Conservation (phyloP, 2,329 filamentous ascomycete genomes). For the Scedosporium aurantiacum region DNA sequence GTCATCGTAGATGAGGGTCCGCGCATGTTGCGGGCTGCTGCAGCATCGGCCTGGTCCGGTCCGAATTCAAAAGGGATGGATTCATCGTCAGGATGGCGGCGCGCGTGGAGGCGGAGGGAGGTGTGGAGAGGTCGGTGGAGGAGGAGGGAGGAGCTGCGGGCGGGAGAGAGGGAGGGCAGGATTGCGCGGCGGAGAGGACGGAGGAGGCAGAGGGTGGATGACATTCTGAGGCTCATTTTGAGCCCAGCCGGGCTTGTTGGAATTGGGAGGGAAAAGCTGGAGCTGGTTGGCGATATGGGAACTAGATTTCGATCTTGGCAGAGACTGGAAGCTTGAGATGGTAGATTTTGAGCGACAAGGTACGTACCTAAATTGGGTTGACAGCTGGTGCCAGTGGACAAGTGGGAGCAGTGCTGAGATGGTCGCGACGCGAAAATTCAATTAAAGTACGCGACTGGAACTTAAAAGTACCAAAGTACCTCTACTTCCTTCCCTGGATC, state of each 20-base stretch:
- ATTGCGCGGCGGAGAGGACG: conserved; percentile 33
- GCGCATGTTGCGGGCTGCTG: conserved; percentile 9
- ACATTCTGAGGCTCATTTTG: background rate
- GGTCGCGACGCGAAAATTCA: no score
- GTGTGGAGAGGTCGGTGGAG: background rate
- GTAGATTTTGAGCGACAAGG: background rate
- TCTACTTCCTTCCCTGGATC: no score
- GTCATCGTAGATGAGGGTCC: conserved; percentile 41
- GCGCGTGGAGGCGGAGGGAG: conserved; percentile 6
- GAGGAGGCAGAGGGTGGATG: conserved; percentile 47
- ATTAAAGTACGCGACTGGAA: no score
- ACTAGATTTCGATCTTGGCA: background rate
- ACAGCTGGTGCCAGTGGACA: no score
- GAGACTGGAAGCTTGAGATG: background rate
- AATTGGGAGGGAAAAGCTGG: background rate
- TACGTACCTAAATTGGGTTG: no score
- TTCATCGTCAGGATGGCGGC: conserved; percentile 15
- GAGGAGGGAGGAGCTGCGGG: background rate
- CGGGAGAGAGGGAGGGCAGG: background rate
- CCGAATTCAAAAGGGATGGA: conserved; percentile 44
- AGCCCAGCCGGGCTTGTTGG: background rate
- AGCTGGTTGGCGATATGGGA: background rate
- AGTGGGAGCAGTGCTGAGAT: no score
- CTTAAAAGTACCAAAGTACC: no score
- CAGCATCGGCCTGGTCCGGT: conserved; percentile 14